These are phyloP conservation scores for Talaromyces wortmannii DNA, from an alignment of 495 filamentous ascomycete genomes.

Conservation along the genomic window DNA sequence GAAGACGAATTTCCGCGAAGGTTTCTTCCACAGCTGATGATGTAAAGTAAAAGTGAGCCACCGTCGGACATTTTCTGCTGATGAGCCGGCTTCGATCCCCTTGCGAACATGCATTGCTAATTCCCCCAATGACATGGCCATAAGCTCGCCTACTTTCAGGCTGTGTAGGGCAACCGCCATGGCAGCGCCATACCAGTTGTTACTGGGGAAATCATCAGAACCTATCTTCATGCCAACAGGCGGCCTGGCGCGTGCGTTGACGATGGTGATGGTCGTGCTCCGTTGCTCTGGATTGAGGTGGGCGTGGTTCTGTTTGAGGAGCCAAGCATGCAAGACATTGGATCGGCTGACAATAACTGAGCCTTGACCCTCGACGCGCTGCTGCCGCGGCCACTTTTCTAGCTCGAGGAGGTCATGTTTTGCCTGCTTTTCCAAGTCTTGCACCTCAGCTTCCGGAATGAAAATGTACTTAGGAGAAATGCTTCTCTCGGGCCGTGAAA, in stretches of 20 bases:
- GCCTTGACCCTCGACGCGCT: neutral
- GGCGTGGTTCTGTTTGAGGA: neutral
- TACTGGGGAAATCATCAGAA: neutral
- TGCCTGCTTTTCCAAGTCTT: neutral
- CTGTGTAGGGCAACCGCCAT: neutral
- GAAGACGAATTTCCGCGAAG: neutral
- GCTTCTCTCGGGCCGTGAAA: neutral
- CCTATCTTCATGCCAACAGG: neutral
- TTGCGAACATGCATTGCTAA: neutral
- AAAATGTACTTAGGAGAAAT: neutral
- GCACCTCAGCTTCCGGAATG: neutral
- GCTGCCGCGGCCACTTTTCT: neutral
- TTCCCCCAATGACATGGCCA: neutral
- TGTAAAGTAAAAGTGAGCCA: neutral
- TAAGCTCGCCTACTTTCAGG: neutral
- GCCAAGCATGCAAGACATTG: neutral
- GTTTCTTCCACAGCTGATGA: neutral
- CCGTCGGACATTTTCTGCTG: neutral
- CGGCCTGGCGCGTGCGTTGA: neutral
- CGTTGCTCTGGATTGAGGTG: neutral
- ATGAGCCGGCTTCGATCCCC: neutral
- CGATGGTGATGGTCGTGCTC: neutral
- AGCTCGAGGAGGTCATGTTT: neutral
- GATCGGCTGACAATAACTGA: neutral
- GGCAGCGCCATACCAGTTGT: neutral